Conservation (phyloP, 768 basidiomycete species). For the Lepiota brunneoincarnata region DNA sequence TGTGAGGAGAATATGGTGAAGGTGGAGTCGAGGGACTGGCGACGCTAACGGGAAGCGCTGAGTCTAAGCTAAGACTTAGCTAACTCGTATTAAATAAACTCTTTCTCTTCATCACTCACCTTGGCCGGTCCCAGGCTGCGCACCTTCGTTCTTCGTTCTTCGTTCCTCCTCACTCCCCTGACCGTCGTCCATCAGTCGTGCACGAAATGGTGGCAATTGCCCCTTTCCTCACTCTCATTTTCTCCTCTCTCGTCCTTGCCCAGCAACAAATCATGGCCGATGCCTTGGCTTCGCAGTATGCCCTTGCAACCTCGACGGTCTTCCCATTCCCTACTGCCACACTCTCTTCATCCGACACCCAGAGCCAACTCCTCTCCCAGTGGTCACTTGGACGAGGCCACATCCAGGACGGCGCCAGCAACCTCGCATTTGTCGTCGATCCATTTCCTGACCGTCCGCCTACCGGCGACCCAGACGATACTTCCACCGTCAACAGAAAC, state of each 20-base stretch:
- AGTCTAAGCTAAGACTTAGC: background rate
- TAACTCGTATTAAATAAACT: background rate
- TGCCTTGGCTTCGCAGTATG: constrained; percentile 47
- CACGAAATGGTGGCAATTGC: background rate
- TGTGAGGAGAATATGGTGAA: too few relatives aligned
- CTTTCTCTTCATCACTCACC: background rate
- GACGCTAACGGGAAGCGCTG: background rate
- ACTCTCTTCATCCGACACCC: constrained; percentile 45
- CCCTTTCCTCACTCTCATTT: constrained; percentile 11
- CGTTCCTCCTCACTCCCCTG: background rate
- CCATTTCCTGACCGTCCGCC: constrained; percentile 57
- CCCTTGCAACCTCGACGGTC: constrained; percentile 56
- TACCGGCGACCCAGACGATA: constrained; percentile 21
- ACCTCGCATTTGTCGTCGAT: constrained; percentile 64
- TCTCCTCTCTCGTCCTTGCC: constrained; percentile 17
- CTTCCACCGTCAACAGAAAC: constrained; percentile 11
- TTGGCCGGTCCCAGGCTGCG: constrained; percentile 8
- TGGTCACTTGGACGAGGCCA: constrained; percentile 64
- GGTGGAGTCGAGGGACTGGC: background rate
- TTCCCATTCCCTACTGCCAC: constrained; percentile 68
- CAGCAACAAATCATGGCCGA: constrained; percentile 28
- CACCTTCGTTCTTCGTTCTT: background rate
- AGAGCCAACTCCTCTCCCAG: constrained; percentile 45
- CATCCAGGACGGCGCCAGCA: constrained; percentile 53
- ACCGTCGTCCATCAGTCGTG: background rate